Conservation (phyloP, 2,329 filamentous ascomycete species). For the Macrophomina phaseolina region DNA sequence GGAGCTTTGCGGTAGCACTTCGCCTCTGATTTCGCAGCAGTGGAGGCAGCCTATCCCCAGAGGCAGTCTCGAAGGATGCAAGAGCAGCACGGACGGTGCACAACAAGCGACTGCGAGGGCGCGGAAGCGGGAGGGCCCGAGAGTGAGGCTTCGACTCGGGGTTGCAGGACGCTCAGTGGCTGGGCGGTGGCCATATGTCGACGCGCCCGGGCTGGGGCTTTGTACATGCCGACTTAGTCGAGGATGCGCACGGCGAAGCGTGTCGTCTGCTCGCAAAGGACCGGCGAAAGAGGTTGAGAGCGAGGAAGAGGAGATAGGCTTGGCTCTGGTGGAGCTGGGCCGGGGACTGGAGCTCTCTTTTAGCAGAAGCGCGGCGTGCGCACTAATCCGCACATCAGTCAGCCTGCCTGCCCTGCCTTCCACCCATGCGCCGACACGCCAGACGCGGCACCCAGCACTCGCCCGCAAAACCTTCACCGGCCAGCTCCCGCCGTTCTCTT, state of each 20-base stretch:
- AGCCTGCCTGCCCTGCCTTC: neutral
- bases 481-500: neutral
- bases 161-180: conserved; percentile 1
- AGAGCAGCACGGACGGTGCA: neutral
- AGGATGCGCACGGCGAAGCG: neutral
- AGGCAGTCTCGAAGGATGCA: conserved; percentile 1
- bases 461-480: conserved; percentile 10
- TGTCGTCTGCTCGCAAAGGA: neutral
- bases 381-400: conserved; percentile 1
- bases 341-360: neutral
- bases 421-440: neutral
- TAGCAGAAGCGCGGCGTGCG: conserved; percentile 6
- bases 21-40: neutral
- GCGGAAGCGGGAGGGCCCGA: conserved; percentile 22
- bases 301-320: conserved; percentile 13
- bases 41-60: no score
- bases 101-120: neutral
- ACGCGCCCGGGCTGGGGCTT: neutral
- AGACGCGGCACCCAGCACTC: neutral
- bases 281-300: neutral
- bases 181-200: neutral
- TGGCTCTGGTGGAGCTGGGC: neutral
- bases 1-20: neutral
- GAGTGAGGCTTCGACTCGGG: conserved; percentile 6
- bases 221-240: neutral